phyloP scores from a whole-genome alignment of 1,284 basidiomycete species.

The Omphalotus olearius region DNA sequence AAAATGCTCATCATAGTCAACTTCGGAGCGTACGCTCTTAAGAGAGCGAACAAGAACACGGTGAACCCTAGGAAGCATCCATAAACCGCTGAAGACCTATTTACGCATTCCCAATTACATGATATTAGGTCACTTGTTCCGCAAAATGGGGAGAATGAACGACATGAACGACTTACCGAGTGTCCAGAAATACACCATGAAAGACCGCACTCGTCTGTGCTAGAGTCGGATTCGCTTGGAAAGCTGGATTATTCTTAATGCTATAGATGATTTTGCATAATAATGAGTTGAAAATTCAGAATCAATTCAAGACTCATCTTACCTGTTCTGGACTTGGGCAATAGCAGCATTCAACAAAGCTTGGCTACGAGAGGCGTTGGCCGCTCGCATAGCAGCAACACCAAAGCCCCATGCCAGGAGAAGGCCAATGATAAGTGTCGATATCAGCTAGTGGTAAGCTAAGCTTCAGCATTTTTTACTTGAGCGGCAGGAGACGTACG shows the following conservation, averaged over 20 bases:
- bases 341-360: constrained; percentile 36
- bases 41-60: constrained; percentile 45
- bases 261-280: background rate
- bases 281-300: background rate
- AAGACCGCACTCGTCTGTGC: constrained; percentile 47
- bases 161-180: constrained; percentile 27
- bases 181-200: constrained; percentile 55
- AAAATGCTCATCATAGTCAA: constrained; percentile 48
- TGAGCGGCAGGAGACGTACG: constrained; percentile 11
- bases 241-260: constrained; percentile 29
- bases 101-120: background rate
- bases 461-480: background rate
- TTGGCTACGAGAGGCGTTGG: constrained; percentile 41
- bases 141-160: too few species aligned
- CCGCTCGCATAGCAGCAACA: constrained; percentile 56
- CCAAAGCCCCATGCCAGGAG: constrained; percentile 63
- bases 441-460: constrained; percentile 28
- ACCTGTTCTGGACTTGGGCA: constrained; percentile 30
- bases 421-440: constrained; percentile 50
- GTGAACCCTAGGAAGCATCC: constrained; percentile 58
- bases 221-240: constrained; percentile 43
- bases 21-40: constrained; percentile 54
- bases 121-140: too few species aligned
- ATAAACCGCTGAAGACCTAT: constrained; percentile 43
- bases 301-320: background rate